Percentiles rank a stretch among this genome's conserved stretches.
Conservation (phyloP, 208 protist genomes). For the Acanthamoeba royreba region DNA sequence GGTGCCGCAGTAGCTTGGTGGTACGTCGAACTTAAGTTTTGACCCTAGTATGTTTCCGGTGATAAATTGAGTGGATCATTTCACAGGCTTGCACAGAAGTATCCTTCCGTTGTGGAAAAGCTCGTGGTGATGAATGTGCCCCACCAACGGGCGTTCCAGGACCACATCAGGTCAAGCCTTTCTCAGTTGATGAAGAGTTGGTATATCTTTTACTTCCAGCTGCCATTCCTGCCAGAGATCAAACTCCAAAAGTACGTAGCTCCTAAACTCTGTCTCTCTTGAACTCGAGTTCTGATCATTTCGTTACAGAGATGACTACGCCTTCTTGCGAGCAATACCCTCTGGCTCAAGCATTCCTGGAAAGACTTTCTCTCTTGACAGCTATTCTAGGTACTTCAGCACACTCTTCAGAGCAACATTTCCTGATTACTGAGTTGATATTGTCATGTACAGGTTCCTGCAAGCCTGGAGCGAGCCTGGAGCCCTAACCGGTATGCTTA, state of each 20-base stretch:
- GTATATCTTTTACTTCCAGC: slow-evolving; percentile 28
- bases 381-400: background rate
- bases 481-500: background rate
- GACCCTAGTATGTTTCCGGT: background rate
- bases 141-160: background rate
- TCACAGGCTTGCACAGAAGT: background rate
- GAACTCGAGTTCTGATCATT: background rate
- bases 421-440: background rate
- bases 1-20: slow-evolving; percentile 2
- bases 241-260: background rate
- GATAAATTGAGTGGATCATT: background rate
- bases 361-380: background rate
- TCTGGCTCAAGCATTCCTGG: background rate
- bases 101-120: background rate
- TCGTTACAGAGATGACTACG: background rate
- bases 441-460: background rate
- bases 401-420: background rate
- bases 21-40: background rate
- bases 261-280: background rate
- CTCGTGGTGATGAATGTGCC: slow-evolving; percentile 20
- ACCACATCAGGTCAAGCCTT: background rate
- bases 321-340: background rate
- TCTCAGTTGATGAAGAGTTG: background rate
- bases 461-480: background rate
- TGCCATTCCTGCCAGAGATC: background rate